Conservation (phyloP, 1,139 yeast genomes). For the Yamadazyma jaroonii region DNA sequence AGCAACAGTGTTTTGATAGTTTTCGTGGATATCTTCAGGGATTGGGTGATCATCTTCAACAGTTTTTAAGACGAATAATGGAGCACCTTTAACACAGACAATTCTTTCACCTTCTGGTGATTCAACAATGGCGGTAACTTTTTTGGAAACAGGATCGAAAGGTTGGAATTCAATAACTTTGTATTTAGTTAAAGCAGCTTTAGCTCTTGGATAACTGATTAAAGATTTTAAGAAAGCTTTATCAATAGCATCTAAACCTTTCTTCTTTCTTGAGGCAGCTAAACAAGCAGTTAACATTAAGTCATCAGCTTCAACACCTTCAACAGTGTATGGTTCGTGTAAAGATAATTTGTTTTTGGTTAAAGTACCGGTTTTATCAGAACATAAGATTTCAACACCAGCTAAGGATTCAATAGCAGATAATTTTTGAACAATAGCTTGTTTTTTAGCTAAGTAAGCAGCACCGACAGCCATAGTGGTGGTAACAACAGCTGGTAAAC, state of each 20-base stretch:
- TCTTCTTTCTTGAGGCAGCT: slow-evolving; percentile 98
- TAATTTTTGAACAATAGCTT: slow-evolving; percentile 97
- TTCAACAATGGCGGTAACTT: slow-evolving; percentile 92
- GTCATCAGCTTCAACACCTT: slow-evolving; percentile 97
- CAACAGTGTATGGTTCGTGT: slow-evolving; percentile 98
- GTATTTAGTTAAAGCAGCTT: slow-evolving; percentile 93
- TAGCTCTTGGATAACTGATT: slow-evolving; percentile 85
- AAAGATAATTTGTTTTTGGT: slow-evolving; percentile 96
- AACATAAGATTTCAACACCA: slow-evolving; percentile 98
- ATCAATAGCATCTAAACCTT: slow-evolving; percentile 98
- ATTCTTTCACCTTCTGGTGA: slow-evolving; percentile 96
- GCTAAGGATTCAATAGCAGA: slow-evolving; percentile 98
- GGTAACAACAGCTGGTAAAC: slow-evolving; percentile 99
- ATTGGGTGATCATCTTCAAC: slow-evolving; percentile 96
- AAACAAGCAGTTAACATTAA: slow-evolving; percentile 97
- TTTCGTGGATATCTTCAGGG: slow-evolving; percentile 92
- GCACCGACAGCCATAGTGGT: slow-evolving; percentile 99
- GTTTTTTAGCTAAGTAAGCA: slow-evolving; percentile 97
- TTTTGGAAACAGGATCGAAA: slow-evolving; percentile 96
- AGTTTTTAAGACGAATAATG: slow-evolving; percentile 90
- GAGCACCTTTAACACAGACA: slow-evolving; percentile 98
- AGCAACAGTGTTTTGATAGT: slow-evolving; percentile 95
- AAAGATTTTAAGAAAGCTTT: slow-evolving; percentile 95
- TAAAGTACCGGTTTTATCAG: slow-evolving; percentile 99
- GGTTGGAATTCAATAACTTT: slow-evolving; percentile 95